Evolutionary conservation across 2,329 filamentous ascomycete genomes (phyloP), one percentile per base, ranked within the genome.

Genomic region (Colletotrichum phormii): DNA sequence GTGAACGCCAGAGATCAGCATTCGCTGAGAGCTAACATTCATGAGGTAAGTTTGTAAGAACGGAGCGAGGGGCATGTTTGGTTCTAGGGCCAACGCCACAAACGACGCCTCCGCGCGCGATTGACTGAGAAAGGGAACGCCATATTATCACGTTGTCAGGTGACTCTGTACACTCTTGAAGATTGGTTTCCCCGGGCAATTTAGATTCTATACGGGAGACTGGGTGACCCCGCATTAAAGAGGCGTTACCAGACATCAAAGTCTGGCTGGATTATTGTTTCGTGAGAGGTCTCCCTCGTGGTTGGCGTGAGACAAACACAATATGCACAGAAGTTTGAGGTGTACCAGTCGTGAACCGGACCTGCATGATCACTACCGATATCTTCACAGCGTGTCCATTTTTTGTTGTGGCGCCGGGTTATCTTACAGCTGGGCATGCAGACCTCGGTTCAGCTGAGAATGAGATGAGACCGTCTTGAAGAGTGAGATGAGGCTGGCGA

Each of bases 111-210:
- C 42, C 6, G 42, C 42, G n/a, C 35, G 37, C 37, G 37, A 42
- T 42, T 42, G 33, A 49, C 9, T 13, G 42, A 11, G 29, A 15
- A 35, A 35, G 12, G 3, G 1, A 26, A 57, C 37, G 65, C 65
- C 15, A 54, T 24, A 29, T 53, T 6, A 2, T 31, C 64, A 33
- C 64, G 57, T 22, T 33, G 31, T 62, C 64, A 67, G 57, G 64
- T 67, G 64, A 67, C 57, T 42, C 9, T 49, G 42, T 53, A 8
- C 31, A 18, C 24, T 7, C n/a, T 24, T 49, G 8, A 49, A 15
- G 22, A 12, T 6, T 49, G 18, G 8, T 49, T 49, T 22, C 18
- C 42, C 8, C 8, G 18, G 42, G 42, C 15, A 49, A 18, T 5
- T 22, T 11, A 5, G 42, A n/a, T 8, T 49, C 8, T 9, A 18